Evolutionary conservation across 2,329 filamentous ascomycete species (phyloP).

Genomic region (Pseudogymnoascus sp.): DNA sequence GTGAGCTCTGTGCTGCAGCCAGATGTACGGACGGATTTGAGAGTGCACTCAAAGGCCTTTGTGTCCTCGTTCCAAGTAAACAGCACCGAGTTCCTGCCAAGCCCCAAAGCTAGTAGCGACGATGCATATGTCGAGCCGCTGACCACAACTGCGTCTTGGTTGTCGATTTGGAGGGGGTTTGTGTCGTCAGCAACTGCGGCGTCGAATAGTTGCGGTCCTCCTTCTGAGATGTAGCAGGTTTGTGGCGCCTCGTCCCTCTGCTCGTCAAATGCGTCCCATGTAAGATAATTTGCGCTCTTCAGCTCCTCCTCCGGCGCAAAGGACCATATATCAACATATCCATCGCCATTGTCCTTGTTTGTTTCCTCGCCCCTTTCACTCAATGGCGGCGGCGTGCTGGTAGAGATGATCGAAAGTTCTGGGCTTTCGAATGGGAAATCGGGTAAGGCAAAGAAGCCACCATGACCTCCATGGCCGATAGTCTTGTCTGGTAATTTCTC

Average conservation of each 20-base stretch:
- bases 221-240: constrained; percentile 59
- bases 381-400: background rate
- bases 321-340: constrained; percentile 40
- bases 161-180: constrained; percentile 34
- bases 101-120: constrained; percentile 56
- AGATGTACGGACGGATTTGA: constrained; percentile 43
- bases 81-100: constrained; percentile 65
- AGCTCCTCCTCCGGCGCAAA: constrained; percentile 28
- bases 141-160: constrained; percentile 36
- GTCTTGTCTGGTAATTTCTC: constrained; percentile 17
- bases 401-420: constrained; percentile 3
- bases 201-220: constrained; percentile 58
- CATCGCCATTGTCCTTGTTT: constrained; percentile 21
- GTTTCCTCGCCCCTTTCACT: constrained; percentile 11
- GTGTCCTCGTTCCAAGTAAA: constrained; percentile 52
- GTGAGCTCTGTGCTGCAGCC: constrained; percentile 43
- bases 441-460: constrained; percentile 26
- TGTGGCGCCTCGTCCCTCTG: constrained; percentile 31
- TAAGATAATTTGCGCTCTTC: constrained; percentile 41
- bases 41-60: constrained; percentile 42
- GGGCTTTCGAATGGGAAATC: constrained; percentile 19
- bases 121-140: constrained; percentile 42
- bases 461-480: constrained; percentile 6
- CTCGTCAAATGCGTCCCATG: constrained; percentile 61
- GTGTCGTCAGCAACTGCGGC: constrained; percentile 41